Evolutionary conservation across 139 green algal species (phyloP), one percentile per base, ranked within the genome.

Genomic region (Trebouxia sp.): DNA sequence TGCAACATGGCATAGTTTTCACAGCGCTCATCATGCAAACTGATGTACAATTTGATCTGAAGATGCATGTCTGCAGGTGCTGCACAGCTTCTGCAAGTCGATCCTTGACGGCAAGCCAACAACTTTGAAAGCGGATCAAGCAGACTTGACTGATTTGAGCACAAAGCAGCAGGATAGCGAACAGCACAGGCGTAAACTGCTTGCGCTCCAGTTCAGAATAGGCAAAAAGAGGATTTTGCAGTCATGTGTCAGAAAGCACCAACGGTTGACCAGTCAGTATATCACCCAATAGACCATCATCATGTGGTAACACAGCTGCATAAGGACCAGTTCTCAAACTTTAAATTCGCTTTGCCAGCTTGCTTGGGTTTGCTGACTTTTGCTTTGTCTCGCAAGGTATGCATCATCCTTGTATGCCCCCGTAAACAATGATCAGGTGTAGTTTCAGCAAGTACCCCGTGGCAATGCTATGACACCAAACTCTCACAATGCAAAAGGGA

Each of bases 201-300:
- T 72, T 7, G 62, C 62, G 14, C 14, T 72, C 9, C 62, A 72
- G 35, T 72, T 45, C 35, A 43, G 62, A 43, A 42, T 28, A 24
- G 62, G 62, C 62, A 72, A 72, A 6, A 72, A 72, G 62, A 43
- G 43, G 35, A 72, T 72, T 10, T 15, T 72, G 5, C 62, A 72
- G 62, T 72, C 62, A 4, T 72, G 62, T 37, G 37, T 72, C 28
- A 32, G 62, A 45, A 72, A 72, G 37, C 62, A 72, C 28, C 62
- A 72, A 35, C 37, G 37, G 3, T 24, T 72, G 32, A 35, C 62
- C 32, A 72, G 9, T n/a, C 12, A 42, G 3, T 43, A 45, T 45
- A 28, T 17, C 6, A 45, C 47, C 20, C 14, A 26, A 26, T 17
- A 53, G 47, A 53, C 20, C 1, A 26, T 53, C 47, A 26, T 14